Evolutionary conservation across 768 basidiomycete species (phyloP).

Genomic region (Trametes coccinea): DNA sequence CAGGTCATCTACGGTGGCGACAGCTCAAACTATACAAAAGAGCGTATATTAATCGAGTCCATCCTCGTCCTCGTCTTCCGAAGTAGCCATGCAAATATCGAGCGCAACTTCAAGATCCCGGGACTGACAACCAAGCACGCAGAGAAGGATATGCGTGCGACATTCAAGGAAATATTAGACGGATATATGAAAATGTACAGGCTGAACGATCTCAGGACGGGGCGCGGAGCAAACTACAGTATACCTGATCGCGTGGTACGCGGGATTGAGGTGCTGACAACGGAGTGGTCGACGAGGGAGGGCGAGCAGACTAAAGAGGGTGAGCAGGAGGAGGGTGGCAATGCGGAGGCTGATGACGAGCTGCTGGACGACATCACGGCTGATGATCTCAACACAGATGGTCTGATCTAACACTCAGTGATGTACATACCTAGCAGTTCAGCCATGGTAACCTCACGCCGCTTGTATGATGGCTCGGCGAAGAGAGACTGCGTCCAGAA

Average conservation of each 20-base stretch:
- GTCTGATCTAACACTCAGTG: not conserved
- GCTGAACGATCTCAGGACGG: not conserved
- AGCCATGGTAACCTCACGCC: too few species aligned
- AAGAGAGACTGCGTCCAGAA: too few species aligned
- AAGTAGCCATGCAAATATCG: constrained; percentile 14
- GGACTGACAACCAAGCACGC: not conserved
- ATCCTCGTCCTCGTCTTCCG: constrained; percentile 38
- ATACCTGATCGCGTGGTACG: not conserved
- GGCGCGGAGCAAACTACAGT: not conserved
- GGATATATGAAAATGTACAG: not conserved
- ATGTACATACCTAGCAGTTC: not conserved
- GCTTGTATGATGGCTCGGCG: too few species aligned
- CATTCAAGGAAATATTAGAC: not conserved
- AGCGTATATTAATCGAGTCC: constrained; percentile 37
- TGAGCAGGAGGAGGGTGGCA: not conserved
- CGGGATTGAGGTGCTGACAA: not conserved
- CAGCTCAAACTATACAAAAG: constrained; percentile 36
- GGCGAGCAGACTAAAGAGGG: not conserved
- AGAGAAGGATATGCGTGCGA: not conserved
- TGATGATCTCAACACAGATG: constrained; percentile 1
- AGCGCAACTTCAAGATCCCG: not conserved
- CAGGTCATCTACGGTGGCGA: constrained; percentile 38
- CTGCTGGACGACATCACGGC: not conserved
- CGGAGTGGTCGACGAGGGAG: not conserved
- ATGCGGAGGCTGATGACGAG: not conserved